phyloP scores from a whole-genome alignment of 306 rosid genomes.

The Vicia faba region DNA sequence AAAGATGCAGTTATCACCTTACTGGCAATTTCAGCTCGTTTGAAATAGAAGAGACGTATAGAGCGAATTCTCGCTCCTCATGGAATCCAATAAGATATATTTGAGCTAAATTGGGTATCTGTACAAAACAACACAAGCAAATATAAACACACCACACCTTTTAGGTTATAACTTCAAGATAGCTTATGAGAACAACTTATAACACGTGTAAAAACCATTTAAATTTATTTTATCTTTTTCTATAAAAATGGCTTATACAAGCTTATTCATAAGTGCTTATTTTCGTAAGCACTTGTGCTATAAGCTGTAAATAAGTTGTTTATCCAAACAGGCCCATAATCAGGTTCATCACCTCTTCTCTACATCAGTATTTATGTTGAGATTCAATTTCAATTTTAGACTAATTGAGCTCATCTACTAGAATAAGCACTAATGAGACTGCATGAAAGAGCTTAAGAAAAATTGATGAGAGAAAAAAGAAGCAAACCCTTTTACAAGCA shows the following conservation, averaged over 20 bases:
- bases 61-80: slow-evolving; percentile 93
- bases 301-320: no score
- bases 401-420: no score
- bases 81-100: slow-evolving; percentile 85
- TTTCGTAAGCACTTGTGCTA: no score
- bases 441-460: background rate
- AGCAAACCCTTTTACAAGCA: slow-evolving; percentile 86
- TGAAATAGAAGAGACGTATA: slow-evolving; percentile 89
- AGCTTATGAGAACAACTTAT: no score
- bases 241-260: no score
- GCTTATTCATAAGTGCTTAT: no score
- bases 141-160: slow-evolving; percentile 1
- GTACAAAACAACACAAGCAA: slow-evolving; percentile 28
- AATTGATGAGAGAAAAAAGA: slow-evolving; percentile 24
- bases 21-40: slow-evolving; percentile 92
- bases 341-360: no score
- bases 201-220: no score
- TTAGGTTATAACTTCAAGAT: background rate
- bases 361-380: no score
- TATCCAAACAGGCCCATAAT: no score
- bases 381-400: no score
- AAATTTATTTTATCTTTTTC: no score
- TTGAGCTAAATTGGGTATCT: slow-evolving; percentile 92
- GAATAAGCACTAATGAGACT: background rate
- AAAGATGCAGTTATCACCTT: slow-evolving; percentile 55